Evolutionary conservation across 2,329 filamentous ascomycete species (phyloP), one percentile per base, ranked within the genome.

Genomic region (Emericellopsis cladophorae): DNA sequence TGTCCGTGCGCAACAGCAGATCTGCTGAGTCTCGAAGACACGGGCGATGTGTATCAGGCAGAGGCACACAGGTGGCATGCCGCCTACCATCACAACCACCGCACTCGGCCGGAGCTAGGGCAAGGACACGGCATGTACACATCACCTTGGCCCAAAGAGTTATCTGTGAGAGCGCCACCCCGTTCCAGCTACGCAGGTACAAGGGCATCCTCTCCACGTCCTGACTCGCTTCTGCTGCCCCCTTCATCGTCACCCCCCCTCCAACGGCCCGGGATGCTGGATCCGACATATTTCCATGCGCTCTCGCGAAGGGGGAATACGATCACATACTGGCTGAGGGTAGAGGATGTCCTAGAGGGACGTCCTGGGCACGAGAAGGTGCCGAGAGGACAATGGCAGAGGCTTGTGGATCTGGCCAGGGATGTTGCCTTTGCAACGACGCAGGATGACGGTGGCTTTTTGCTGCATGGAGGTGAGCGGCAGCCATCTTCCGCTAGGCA

Each of bases 241-340:
- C 32, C 36, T 29, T 31, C 23, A 15, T 22, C 12, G 12, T 18
- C 11, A 6, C 7, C n/a, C 8, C 4, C 29, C 14, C 26, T 14
- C 29, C 31, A 31, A 7, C 36, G 22, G 7, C 36, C 36, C 3
- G 12, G 18, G 21, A 15, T 10, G 22, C 42, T 44, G 12, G 42
- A 41, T 21, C 26, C n/a, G 11, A 12, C 26, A 26, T 16, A 44
- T 15, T 44, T 44, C 29, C 18, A 39, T 36, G 42, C 42, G 5
- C 10, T 44, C 24, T 23, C 39, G 2, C 40, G 26, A n/a, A 23
- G 40, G 24, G 37, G 36, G 22, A 22, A 37, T 23, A 34, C 32
- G 15, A 32, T 46, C 22, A 45, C 47, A 31, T 48, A 47, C 43
- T 48, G 45, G 44, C 39, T 47, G 8, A n/a, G 37, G 2, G 39